These are phyloP conservation scores for Alternaria arborescens DNA, from an alignment of 2,329 filamentous ascomycete genomes.

Conservation along the genomic window DNA sequence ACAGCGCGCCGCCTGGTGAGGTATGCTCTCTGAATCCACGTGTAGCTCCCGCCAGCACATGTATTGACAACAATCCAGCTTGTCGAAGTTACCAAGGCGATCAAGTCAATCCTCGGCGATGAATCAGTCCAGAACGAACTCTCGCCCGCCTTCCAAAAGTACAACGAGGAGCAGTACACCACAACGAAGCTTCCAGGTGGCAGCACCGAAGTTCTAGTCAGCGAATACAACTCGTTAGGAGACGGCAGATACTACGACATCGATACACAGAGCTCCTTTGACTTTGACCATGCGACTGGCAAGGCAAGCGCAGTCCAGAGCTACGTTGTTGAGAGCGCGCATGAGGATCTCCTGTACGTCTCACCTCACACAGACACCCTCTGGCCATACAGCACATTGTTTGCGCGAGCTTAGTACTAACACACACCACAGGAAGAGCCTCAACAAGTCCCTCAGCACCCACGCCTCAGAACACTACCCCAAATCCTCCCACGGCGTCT, in stretches of 20 bases:
- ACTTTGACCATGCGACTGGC: constrained; percentile 84
- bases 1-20: constrained; percentile 95
- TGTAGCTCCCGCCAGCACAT: neutral
- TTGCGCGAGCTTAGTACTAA: neutral
- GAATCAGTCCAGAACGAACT: constrained; percentile 75
- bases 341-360: constrained; percentile 81
- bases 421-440: constrained; percentile 71
- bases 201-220: constrained; percentile 81
- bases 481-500: constrained; percentile 80
- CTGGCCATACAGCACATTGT: neutral
- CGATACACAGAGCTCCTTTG: constrained; percentile 86
- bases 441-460: constrained; percentile 76
- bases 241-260: constrained; percentile 88
- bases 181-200: constrained; percentile 89
- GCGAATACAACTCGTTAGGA: constrained; percentile 82
- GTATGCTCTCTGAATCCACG: constrained; percentile 60
- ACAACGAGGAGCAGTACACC: constrained; percentile 94
- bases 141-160: constrained; percentile 85
- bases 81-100: constrained; percentile 87
- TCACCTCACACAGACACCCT: neutral
- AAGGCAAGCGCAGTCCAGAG: constrained; percentile 86
- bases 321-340: constrained; percentile 76
- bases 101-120: constrained; percentile 82
- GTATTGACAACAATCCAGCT: constrained; percentile 65
- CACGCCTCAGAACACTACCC: constrained; percentile 92